Evolutionary conservation across 495 filamentous ascomycete species (phyloP).

Genomic region (Penicillium coffeae): DNA sequence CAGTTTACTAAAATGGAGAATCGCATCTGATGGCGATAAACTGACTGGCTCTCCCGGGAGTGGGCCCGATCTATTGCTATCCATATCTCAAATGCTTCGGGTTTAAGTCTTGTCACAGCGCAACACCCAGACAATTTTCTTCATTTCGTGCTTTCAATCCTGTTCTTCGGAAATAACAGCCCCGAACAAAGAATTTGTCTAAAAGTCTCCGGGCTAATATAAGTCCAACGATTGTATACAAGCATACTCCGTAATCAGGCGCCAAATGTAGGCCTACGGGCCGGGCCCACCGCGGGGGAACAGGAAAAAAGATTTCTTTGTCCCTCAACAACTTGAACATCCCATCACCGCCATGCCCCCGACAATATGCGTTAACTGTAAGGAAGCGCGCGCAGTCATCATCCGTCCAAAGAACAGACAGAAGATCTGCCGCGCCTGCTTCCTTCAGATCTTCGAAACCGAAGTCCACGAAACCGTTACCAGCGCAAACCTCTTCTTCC

Average conservation of each 20-base stretch:
- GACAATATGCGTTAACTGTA: constrained; percentile 68
- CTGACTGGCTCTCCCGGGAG: too few species aligned
- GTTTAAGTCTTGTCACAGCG: too few species aligned
- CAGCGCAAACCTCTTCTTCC: constrained; percentile 69
- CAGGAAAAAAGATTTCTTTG: constrained; percentile 24
- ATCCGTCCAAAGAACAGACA: constrained; percentile 90
- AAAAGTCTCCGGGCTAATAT: neutral
- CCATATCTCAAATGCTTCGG: too few species aligned
- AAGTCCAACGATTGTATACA: neutral
- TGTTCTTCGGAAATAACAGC: too few species aligned
- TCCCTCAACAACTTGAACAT: neutral
- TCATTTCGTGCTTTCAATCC: too few species aligned
- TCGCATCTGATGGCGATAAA: too few species aligned
- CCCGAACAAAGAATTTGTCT: too few species aligned
- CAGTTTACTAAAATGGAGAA: too few species aligned
- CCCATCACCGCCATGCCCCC: constrained; percentile 46
- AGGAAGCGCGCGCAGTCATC: constrained; percentile 73
- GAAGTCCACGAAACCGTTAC: constrained; percentile 93
- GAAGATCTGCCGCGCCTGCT: constrained; percentile 87
- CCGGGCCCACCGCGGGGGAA: constrained; percentile 6
- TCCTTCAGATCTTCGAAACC: constrained; percentile 80
- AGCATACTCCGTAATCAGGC: neutral
- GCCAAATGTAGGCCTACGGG: constrained; percentile 2
- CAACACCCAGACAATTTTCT: too few species aligned
- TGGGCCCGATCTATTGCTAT: too few species aligned